A percentile compares a stretch with the other conserved stretches of the same genome.
Evolutionary conservation across 768 basidiomycete species (phyloP).

Genomic region (Tylopilus rubrobrunneus): DNA sequence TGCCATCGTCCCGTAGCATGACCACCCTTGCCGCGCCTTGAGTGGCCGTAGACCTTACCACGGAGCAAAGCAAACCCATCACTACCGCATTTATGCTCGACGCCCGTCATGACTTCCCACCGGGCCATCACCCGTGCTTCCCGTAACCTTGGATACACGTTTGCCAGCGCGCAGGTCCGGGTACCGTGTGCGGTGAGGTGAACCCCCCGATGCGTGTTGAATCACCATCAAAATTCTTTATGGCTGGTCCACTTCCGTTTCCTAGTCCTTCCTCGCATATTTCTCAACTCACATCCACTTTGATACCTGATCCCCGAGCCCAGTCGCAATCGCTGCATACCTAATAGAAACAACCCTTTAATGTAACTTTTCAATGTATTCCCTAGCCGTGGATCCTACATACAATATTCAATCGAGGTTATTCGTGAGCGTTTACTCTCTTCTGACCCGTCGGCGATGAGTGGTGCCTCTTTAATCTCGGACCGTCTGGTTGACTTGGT

Average conservation of each 20-base stretch:
- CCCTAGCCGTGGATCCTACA: slow-evolving; percentile 16
- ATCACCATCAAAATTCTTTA: slow-evolving; percentile 5
- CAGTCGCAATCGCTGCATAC: slow-evolving; percentile 22
- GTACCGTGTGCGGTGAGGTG: slow-evolving; percentile 4
- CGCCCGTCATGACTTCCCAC: slow-evolving; percentile 4
- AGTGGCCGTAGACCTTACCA: slow-evolving; percentile 2
- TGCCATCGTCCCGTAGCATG: slow-evolving; percentile 4
- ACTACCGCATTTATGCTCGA: slow-evolving; percentile 2
- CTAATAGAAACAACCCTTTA: slow-evolving; percentile 26
- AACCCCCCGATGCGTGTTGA: slow-evolving; percentile 6
- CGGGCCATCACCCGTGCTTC: slow-evolving; percentile 2
- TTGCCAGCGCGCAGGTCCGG: slow-evolving; percentile 2
- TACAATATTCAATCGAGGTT: slow-evolving; percentile 20
- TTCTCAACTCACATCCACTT: slow-evolving; percentile 12
- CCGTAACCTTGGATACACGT: slow-evolving; percentile 7
- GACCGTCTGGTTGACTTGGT: background rate
- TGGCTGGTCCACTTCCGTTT: slow-evolving; percentile 20
- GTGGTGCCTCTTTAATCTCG: background rate
- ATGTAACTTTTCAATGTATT: slow-evolving; percentile 25
- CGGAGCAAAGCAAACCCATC: background rate
- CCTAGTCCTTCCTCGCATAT: slow-evolving; percentile 5
- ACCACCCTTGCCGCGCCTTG: background rate
- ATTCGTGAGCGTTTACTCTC: slow-evolving; percentile 7
- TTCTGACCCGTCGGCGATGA: background rate
- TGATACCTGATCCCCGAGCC: slow-evolving; percentile 21